Evolutionary conservation across 2,329 filamentous ascomycete genomes (phyloP).

Genomic region (Sporothrix sp.): DNA sequence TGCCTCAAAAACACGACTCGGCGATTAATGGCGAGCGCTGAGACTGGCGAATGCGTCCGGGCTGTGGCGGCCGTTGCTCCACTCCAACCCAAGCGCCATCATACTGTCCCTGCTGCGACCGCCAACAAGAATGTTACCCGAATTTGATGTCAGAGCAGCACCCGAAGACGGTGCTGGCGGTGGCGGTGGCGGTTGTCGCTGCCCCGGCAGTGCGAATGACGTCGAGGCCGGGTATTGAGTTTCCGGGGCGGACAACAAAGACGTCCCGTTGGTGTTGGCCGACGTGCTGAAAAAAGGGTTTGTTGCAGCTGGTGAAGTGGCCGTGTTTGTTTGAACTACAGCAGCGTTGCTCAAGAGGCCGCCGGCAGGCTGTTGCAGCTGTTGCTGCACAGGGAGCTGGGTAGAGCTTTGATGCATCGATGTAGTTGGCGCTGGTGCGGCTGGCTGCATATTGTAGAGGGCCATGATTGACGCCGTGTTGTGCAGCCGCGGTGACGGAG

Average conservation of each 20-base stretch:
- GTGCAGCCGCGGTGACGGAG: slow-evolving; percentile 36
- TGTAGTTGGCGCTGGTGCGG: background rate
- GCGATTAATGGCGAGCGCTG: slow-evolving; percentile 46
- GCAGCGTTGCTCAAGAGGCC: background rate
- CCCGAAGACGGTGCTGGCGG: slow-evolving; percentile 17
- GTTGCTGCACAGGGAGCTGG: background rate
- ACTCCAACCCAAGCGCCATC: slow-evolving; percentile 54
- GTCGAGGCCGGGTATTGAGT: background rate
- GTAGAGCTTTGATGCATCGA: too few species aligned
- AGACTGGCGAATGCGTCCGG: slow-evolving; percentile 72
- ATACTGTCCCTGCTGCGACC: slow-evolving; percentile 63
- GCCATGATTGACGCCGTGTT: slow-evolving; percentile 70
- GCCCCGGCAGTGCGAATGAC: background rate
- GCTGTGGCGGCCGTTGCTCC: slow-evolving; percentile 62
- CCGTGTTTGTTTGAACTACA: background rate
- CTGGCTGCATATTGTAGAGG: slow-evolving; percentile 55
- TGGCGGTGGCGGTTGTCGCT: slow-evolving; percentile 13
- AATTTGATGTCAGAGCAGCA: slow-evolving; percentile 12
- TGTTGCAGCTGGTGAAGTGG: slow-evolving; percentile 26
- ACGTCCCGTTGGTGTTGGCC: background rate
- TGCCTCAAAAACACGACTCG: too few species aligned
- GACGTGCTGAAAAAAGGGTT: slow-evolving; percentile 46
- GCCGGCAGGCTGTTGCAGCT: slow-evolving; percentile 19
- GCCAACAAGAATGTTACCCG: slow-evolving; percentile 21
- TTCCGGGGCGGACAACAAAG: background rate